phyloP scores from a whole-genome alignment of 2,329 filamentous ascomycete genomes.

The Aspergillus pseudoviridinutans region DNA sequence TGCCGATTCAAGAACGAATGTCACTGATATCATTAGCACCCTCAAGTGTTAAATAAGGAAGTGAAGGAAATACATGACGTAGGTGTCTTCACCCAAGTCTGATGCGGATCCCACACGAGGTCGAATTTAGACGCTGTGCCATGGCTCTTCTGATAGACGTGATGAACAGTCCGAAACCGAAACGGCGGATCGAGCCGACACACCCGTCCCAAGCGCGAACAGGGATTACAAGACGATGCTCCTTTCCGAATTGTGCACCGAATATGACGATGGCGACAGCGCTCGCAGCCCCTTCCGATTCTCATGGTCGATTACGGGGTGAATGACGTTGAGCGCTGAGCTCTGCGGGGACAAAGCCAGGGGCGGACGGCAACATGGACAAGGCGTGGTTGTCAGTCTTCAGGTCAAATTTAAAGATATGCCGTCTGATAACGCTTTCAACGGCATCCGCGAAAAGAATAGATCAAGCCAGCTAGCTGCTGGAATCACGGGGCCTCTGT shows the following conservation, averaged over 20 bases:
- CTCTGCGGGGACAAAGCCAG: conserved; percentile 4
- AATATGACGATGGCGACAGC: conserved; percentile 35
- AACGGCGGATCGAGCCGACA: conserved; percentile 33
- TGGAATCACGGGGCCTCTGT: background rate
- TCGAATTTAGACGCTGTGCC: conserved; percentile 24
- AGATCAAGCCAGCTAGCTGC: no score
- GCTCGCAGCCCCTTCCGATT: conserved; percentile 31
- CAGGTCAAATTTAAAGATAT: background rate
- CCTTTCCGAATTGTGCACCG: conserved; percentile 27
- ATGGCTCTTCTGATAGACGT: conserved; percentile 31
- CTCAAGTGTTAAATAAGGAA: no score
- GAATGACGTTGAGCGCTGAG: conserved; percentile 7
- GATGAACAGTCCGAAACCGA: conserved; percentile 30
- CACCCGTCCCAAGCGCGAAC: conserved; percentile 23
- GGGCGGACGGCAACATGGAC: conserved; percentile 8
- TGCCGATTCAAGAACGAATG: conserved; percentile 23
- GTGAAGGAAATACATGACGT: conserved; percentile 8
- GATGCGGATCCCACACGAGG: conserved; percentile 27
- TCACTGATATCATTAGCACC: conserved; percentile 17
- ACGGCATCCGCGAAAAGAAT: background rate
- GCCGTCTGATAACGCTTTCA: background rate
- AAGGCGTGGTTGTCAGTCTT: background rate
- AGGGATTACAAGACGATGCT: conserved; percentile 27
- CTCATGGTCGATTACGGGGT: conserved; percentile 22
- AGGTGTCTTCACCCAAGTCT: conserved; percentile 31